phyloP scores from a whole-genome alignment of 345 rosid species.

The Sisymbrium irio region DNA sequence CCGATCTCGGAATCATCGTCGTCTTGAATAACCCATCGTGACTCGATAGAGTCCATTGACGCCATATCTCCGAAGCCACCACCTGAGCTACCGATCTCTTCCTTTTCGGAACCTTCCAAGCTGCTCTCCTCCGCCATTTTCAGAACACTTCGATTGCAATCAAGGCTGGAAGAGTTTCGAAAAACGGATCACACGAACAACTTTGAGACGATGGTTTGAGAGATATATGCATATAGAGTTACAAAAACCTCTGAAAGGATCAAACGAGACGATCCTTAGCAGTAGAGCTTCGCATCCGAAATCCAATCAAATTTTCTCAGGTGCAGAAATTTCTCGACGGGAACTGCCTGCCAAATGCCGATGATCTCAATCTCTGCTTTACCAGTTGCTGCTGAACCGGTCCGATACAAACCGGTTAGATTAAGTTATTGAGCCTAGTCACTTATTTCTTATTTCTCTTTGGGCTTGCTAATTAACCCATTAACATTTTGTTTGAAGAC shows the following conservation, averaged over 20 bases:
- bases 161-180: neutral
- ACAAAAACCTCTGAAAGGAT: neutral
- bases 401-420: constrained; percentile 4
- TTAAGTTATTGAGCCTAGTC: neutral
- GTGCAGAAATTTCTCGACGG: constrained; percentile 10
- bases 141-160: constrained; percentile 5
- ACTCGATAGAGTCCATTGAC: constrained; percentile 80
- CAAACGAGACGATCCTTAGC: constrained; percentile 11
- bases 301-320: neutral
- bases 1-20: constrained; percentile 76
- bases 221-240: neutral
- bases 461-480: neutral
- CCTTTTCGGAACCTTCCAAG: constrained; percentile 42
- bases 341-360: constrained; percentile 2
- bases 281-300: constrained; percentile 17
- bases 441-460: neutral
- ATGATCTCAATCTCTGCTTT: constrained; percentile 25
- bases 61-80: constrained; percentile 38
- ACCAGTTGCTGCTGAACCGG: constrained; percentile 26
- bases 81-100: constrained; percentile 45
- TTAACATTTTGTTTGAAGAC: neutral
- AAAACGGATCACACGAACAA: constrained; percentile 14
- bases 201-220: neutral
- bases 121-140: constrained; percentile 60
- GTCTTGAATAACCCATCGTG: constrained; percentile 92